phyloP scores from a whole-genome alignment of 495 filamentous ascomycete species.

The Tuber melanosporum region DNA sequence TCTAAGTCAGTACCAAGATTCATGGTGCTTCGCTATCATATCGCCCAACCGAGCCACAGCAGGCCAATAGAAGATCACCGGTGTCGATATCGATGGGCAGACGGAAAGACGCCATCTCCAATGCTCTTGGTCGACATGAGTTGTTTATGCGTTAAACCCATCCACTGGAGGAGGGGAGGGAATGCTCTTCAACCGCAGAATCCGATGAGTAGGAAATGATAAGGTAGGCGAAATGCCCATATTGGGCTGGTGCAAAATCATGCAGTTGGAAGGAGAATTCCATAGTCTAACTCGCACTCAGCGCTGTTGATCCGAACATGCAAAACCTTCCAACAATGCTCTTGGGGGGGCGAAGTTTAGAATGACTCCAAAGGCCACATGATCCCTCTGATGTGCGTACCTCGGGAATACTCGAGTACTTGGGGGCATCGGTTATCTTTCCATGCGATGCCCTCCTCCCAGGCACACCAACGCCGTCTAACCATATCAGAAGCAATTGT shows the following conservation, averaged over 20 bases:
- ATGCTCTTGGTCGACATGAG: background rate
- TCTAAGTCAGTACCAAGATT: background rate
- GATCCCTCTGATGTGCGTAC: background rate
- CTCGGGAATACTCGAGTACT: background rate
- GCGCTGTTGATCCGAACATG: background rate
- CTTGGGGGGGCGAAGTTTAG: background rate
- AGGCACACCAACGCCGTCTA: background rate
- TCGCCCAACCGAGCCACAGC: background rate
- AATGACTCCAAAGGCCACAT: background rate
- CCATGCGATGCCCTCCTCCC: no score
- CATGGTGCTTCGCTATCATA: background rate
- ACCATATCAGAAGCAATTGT: background rate
- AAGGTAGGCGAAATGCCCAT: background rate
- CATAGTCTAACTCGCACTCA: background rate
- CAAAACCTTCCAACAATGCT: background rate
- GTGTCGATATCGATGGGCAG: background rate
- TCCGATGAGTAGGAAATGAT: background rate
- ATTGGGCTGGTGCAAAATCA: background rate
- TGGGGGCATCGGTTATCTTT: background rate
- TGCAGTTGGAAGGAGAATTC: background rate
- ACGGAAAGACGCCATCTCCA: background rate
- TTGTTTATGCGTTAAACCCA: background rate
- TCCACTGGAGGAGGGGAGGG: background rate
- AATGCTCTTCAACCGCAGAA: background rate
- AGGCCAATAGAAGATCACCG: background rate